Percentiles rank a stretch among this genome's conserved stretches.
Conservation (phyloP, 805 yeast species). For the Hagleromyces aurorensis region DNA sequence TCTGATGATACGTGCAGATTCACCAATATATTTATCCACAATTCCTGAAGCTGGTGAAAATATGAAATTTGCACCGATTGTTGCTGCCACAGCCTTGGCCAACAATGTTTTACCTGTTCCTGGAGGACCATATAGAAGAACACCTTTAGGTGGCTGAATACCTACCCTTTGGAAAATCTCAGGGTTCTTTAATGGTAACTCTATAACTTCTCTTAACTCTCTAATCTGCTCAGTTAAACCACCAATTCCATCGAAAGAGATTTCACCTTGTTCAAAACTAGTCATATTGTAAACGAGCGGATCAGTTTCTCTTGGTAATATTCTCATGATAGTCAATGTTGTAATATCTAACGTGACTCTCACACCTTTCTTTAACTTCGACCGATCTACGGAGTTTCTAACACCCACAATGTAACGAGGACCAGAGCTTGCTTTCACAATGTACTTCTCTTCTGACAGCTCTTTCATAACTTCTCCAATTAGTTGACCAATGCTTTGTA, state of each 20-base stretch:
- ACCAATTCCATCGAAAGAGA: slow-evolving; percentile 91
- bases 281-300: slow-evolving; percentile 98
- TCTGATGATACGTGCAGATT: slow-evolving; percentile 90
- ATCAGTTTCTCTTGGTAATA: slow-evolving; percentile 95
- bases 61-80: slow-evolving; percentile 95
- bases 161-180: slow-evolving; percentile 94
- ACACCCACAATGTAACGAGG: slow-evolving; percentile 98
- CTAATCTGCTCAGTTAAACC: slow-evolving; percentile 93
- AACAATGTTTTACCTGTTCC: slow-evolving; percentile 96
- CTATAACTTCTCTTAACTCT: slow-evolving; percentile 95
- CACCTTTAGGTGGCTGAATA: slow-evolving; percentile 98
- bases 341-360: slow-evolving; percentile 97
- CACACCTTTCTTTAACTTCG: slow-evolving; percentile 80
- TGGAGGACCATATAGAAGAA: slow-evolving; percentile 93
- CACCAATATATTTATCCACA: slow-evolving; percentile 97
- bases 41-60: slow-evolving; percentile 98
- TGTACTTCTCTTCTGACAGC: slow-evolving; percentile 86
- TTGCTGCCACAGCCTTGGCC: slow-evolving; percentile 98
- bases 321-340: slow-evolving; percentile 93
- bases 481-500: slow-evolving; percentile 94
- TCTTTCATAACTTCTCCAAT: slow-evolving; percentile 96
- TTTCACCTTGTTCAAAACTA: slow-evolving; percentile 94
- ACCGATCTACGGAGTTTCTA: slow-evolving; percentile 83
- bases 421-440: slow-evolving; percentile 94
- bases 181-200: slow-evolving; percentile 92